phyloP scores from a whole-genome alignment of 208 protist genomes.

The Acanthamoeba castellanii region DNA sequence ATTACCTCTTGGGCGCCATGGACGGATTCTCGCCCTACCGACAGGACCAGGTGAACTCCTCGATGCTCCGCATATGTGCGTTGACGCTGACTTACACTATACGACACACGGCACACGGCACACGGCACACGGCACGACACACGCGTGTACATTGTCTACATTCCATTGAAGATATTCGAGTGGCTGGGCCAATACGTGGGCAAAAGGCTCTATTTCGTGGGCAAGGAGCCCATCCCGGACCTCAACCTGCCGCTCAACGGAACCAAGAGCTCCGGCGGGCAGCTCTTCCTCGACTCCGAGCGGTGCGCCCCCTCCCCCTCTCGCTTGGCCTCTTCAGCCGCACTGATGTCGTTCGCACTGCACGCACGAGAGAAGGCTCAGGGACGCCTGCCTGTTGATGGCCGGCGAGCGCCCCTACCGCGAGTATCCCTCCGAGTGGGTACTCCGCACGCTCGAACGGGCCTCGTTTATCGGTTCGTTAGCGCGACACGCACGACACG shows the following conservation, averaged over 20 bases:
- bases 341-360: background rate
- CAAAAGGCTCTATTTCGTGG: constrained; percentile 61
- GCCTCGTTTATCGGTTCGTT: background rate
- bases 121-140: too few relatives aligned
- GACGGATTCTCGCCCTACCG: constrained; percentile 66
- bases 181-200: constrained; percentile 59
- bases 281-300: constrained; percentile 55
- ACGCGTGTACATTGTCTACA: too few relatives aligned
- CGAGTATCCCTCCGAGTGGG: constrained; percentile 56
- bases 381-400: constrained; percentile 54
- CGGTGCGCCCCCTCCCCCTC: background rate
- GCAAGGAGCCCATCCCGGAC: constrained; percentile 67
- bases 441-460: background rate
- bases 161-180: constrained; percentile 14
- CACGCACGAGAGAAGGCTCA: background rate
- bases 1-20: constrained; percentile 50
- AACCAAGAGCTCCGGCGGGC: constrained; percentile 10
- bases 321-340: background rate
- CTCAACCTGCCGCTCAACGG: background rate
- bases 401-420: constrained; percentile 32
- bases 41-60: constrained; percentile 29
- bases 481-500: background rate
- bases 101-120: too few relatives aligned
- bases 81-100: background rate
- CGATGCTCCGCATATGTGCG: background rate